A percentile compares a stretch with the other conserved stretches of the same genome.
Evolutionary conservation across 2,329 filamentous ascomycete genomes (phyloP).

Genomic region (Aspergillus ochraceoroseus): DNA sequence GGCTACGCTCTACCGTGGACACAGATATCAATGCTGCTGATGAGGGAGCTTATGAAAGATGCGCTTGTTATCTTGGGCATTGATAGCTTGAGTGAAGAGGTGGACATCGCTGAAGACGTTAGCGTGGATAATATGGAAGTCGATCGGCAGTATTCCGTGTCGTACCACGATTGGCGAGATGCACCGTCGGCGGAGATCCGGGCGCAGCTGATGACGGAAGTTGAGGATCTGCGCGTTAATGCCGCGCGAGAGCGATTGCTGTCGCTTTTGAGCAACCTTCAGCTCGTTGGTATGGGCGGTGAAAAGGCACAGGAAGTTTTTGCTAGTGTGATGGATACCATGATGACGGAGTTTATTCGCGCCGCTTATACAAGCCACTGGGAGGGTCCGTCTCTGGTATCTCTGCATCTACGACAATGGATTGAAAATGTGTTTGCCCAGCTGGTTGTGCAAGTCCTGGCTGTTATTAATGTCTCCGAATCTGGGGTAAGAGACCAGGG

Average conservation of each 20-base stretch:
- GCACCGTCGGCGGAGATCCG: conserved; percentile 28
- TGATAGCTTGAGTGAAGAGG: conserved; percentile 27
- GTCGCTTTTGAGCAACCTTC: conserved; percentile 44
- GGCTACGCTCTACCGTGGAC: conserved; percentile 45
- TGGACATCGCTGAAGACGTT: conserved; percentile 15
- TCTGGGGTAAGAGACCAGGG: conserved; percentile 22
- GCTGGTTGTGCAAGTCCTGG: conserved; percentile 48
- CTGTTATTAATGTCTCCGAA: conserved; percentile 34
- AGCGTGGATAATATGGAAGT: conserved; percentile 37
- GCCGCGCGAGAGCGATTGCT: conserved; percentile 35
- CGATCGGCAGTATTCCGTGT: conserved; percentile 34
- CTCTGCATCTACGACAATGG: conserved; percentile 52
- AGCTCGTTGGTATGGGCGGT: conserved; percentile 53
- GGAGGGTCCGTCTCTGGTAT: conserved; percentile 47
- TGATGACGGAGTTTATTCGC: conserved; percentile 54
- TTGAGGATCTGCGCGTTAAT: conserved; percentile 27
- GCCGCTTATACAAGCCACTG: conserved; percentile 56
- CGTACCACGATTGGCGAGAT: conserved; percentile 37
- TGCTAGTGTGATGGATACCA: conserved; percentile 54
- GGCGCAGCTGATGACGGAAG: conserved; percentile 33
- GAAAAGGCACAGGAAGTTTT: conserved; percentile 54
- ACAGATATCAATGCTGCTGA: conserved; percentile 42
- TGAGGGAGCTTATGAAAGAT: conserved; percentile 44
- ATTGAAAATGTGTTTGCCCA: conserved; percentile 52
- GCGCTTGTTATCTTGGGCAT: conserved; percentile 43